Conservation (phyloP, 495 filamentous ascomycete genomes). For the Cercophora newfieldiana region DNA sequence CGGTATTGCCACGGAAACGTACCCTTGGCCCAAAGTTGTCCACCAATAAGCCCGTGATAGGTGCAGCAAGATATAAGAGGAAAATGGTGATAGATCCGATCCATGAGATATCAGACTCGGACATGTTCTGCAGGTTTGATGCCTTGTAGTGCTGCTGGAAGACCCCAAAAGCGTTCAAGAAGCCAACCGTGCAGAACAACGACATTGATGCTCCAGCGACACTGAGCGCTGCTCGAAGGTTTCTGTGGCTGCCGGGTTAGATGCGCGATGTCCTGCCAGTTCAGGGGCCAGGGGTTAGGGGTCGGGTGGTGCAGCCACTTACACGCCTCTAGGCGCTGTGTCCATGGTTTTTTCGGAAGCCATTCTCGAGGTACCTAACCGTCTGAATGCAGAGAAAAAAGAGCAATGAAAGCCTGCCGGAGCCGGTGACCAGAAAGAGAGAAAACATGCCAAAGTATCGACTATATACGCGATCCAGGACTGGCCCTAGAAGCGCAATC, state of each 20-base stretch:
- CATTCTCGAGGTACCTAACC: too few species aligned
- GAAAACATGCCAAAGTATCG: too few species aligned
- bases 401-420: too few species aligned
- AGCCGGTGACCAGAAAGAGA: too few species aligned
- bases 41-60: conserved; percentile 43
- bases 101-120: conserved; percentile 48
- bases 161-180: conserved; percentile 58
- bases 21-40: conserved; percentile 47
- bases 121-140: conserved; percentile 44
- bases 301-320: neutral
- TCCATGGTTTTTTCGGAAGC: neutral
- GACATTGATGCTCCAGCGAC: conserved; percentile 27
- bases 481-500: too few species aligned
- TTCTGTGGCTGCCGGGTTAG: neutral
- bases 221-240: conserved; percentile 29
- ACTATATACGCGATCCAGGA: too few species aligned
- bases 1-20: neutral
- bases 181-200: conserved; percentile 46
- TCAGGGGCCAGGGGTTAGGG: neutral
- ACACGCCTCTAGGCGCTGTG: neutral
- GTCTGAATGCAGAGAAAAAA: too few species aligned
- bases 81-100: conserved; percentile 51
- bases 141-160: conserved; percentile 60
- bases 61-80: conserved; percentile 39
- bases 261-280: neutral